Evolutionary conservation across 805 yeast species (phyloP).

Genomic region (Candida railenensis): DNA sequence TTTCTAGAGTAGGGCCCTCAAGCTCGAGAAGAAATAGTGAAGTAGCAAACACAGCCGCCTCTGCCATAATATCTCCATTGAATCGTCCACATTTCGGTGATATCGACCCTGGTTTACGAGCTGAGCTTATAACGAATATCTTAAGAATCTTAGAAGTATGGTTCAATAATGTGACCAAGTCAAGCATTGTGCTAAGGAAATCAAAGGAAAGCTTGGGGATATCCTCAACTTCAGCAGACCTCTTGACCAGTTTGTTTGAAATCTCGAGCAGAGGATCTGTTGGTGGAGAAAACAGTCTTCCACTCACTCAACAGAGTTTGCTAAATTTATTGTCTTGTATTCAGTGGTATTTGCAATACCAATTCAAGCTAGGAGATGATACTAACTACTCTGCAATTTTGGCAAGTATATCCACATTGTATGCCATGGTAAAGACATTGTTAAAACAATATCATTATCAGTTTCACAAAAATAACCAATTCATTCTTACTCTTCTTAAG

Average conservation of each 20-base stretch:
- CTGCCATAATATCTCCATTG: neutral
- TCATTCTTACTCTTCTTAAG: constrained; percentile 17
- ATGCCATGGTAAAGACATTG: constrained; percentile 22
- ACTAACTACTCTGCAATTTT: constrained; percentile 16
- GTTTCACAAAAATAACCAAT: constrained; percentile 9
- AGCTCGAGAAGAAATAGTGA: neutral
- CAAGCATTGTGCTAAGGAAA: constrained; percentile 5
- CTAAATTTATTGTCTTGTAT: constrained; percentile 14
- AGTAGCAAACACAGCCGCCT: neutral
- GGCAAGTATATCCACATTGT: constrained; percentile 23
- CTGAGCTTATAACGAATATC: constrained; percentile 22
- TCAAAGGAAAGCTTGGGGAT: constrained; percentile 5
- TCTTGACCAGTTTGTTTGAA: neutral
- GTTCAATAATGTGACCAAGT: constrained; percentile 16
- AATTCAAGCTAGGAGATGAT: constrained; percentile 8
- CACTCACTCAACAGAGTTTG: constrained; percentile 8
- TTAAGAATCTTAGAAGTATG: constrained; percentile 20
- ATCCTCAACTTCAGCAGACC: constrained; percentile 3
- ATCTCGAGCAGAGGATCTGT: neutral
- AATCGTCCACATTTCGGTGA: constrained; percentile 9
- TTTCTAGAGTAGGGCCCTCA: neutral
- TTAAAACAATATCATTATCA: constrained; percentile 7
- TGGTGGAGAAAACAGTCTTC: neutral
- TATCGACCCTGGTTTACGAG: constrained; percentile 20
- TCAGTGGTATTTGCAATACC: constrained; percentile 15